phyloP scores from a whole-genome alignment of 176 grass and related monocot genomes.

The Zea luxurians region DNA sequence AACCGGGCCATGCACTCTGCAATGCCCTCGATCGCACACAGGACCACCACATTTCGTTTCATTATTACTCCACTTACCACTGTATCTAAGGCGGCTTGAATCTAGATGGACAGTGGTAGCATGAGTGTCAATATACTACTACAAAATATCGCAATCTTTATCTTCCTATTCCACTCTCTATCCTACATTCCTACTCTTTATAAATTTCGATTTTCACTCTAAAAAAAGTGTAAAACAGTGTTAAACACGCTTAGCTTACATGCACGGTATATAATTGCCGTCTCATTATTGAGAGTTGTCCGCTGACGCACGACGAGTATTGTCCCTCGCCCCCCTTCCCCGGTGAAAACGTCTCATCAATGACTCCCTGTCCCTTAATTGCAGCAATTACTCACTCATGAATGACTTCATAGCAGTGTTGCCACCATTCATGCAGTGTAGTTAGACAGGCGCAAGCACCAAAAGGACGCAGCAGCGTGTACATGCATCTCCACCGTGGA shows the following conservation, averaged over 20 bases:
- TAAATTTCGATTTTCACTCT: too few species aligned
- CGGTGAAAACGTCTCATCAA: conserved; percentile 3
- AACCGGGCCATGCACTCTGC: background rate
- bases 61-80: background rate
- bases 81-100: background rate
- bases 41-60: background rate
- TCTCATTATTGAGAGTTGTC: conserved; percentile 4
- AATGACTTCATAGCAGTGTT: background rate
- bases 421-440: background rate
- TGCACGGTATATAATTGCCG: background rate
- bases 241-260: too few species aligned
- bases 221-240: too few species aligned
- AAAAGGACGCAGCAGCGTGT: background rate
- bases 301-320: background rate
- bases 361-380: background rate
- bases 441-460: background rate
- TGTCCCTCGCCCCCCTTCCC: conserved; percentile 1
- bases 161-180: too few species aligned
- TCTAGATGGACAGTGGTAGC: too few species aligned
- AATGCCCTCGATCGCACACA: background rate
- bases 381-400: too few species aligned
- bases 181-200: too few species aligned
- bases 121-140: too few species aligned
- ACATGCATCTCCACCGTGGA: background rate
- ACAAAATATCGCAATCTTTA: too few species aligned